These are phyloP conservation scores for Xerocomellus amylosporus DNA, from an alignment of 768 basidiomycete species.

Conservation along the genomic window DNA sequence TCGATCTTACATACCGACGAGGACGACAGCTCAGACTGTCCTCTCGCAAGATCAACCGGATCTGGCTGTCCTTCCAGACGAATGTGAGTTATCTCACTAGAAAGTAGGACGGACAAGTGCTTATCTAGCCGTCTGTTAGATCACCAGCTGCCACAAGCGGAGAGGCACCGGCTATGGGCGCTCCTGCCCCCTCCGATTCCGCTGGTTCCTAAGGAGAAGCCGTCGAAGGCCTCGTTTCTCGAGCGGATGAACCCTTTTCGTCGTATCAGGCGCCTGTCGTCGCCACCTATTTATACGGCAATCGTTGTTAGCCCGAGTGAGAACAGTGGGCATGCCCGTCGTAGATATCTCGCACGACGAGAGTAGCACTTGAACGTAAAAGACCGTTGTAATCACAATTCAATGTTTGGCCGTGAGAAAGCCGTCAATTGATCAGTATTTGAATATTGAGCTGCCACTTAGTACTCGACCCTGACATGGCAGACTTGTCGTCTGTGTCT, in stretches of 20 bases:
- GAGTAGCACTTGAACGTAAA: constrained; percentile 4
- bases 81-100: constrained; percentile 2
- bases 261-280: background rate
- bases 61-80: background rate
- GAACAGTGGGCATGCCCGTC: constrained; percentile 5
- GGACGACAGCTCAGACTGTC: background rate
- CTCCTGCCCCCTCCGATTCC: background rate
- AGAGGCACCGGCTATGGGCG: background rate
- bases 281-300: background rate
- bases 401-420: constrained; percentile 16
- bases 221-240: constrained; percentile 1
- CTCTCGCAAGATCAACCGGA: background rate
- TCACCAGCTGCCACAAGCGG: background rate
- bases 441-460: background rate
- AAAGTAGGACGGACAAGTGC: background rate
- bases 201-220: background rate
- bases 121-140: constrained; percentile 6
- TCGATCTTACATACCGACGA: background rate
- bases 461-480: constrained; percentile 24
- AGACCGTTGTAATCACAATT: too few species aligned
- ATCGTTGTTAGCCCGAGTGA: constrained; percentile 2
- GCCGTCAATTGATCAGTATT: background rate
- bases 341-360: constrained; percentile 11
- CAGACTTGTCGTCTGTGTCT: constrained; percentile 25
- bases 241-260: constrained; percentile 15